Conservation (phyloP, 768 basidiomycete genomes). For the Rhodotorula graminis region DNA sequence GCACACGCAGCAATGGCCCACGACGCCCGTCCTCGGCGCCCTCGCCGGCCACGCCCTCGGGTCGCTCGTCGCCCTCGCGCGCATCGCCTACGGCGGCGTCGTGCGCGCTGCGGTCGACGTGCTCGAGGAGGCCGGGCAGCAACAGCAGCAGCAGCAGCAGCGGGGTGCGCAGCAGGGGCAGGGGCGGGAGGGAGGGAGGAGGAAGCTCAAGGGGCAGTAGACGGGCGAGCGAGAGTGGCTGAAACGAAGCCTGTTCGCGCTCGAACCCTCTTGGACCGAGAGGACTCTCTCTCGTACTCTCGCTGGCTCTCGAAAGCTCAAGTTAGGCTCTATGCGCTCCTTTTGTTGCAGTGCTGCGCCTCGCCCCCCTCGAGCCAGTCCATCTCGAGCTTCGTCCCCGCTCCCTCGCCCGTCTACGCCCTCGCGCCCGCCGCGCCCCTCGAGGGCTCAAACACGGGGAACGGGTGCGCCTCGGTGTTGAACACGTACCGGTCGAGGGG, state of each 20-base stretch:
- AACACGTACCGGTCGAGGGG: conserved; percentile 76
- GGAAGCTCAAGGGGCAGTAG: background rate
- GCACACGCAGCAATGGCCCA: conserved; percentile 65
- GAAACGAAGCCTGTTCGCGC: too few species aligned
- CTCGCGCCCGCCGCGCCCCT: background rate
- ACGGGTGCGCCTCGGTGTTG: conserved; percentile 66
- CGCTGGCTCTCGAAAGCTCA: too few species aligned
- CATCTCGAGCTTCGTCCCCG: too few species aligned
- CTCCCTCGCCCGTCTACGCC: too few species aligned
- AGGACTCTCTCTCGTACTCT: too few species aligned
- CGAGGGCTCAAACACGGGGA: conserved; percentile 33
- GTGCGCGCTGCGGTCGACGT: conserved; percentile 10
- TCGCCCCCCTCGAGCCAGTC: too few species aligned
- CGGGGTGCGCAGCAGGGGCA: too few species aligned
- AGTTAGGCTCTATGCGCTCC: too few species aligned
- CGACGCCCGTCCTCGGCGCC: conserved; percentile 69
- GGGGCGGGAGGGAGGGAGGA: background rate
- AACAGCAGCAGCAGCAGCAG: too few species aligned
- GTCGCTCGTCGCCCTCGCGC: conserved; percentile 56
- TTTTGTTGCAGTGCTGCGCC: too few species aligned
- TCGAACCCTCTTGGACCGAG: too few species aligned
- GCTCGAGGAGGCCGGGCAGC: background rate
- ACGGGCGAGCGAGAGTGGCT: background rate
- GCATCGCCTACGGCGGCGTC: conserved; percentile 43
- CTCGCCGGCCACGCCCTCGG: conserved; percentile 64